phyloP scores from a whole-genome alignment of 148 eudicot genomes.

The Rhododendron williamsianum region DNA sequence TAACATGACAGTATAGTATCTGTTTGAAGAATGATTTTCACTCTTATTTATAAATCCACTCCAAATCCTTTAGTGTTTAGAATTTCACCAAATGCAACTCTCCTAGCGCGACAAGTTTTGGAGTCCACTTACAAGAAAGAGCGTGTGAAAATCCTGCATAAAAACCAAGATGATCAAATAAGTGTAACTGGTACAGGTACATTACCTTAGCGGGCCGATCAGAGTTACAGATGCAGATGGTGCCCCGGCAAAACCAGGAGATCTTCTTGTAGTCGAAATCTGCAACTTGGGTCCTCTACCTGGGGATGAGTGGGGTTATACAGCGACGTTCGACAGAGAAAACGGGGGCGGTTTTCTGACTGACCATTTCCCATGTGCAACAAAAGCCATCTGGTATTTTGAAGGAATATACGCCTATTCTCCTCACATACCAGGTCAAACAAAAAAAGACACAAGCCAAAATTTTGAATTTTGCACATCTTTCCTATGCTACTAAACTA shows the following conservation, averaged over 20 bases:
- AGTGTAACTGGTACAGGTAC: constrained; percentile 44
- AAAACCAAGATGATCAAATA: not conserved
- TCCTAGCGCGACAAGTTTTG: not conserved
- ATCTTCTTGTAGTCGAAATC: constrained; percentile 80
- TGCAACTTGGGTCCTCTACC: constrained; percentile 96
- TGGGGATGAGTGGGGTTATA: constrained; percentile 92
- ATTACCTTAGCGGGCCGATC: constrained; percentile 87
- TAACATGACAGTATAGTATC: not conserved
- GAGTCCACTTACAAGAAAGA: not conserved
- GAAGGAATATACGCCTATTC: constrained; percentile 95
- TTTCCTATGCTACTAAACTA: not conserved
- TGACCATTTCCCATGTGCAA: constrained; percentile 87
- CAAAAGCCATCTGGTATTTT: constrained; percentile 95
- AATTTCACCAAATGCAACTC: not conserved
- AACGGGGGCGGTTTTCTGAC: constrained; percentile 92
- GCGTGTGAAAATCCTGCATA: not conserved
- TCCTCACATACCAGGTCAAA: constrained; percentile 78
- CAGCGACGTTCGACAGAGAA: constrained; percentile 92
- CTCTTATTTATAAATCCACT: not conserved
- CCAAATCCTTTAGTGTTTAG: not conserved
- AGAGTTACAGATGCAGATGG: constrained; percentile 58
- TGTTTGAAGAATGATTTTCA: not conserved
- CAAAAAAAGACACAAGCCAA: not conserved
- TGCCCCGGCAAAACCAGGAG: constrained; percentile 69
- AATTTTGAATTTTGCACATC: not conserved